Percentiles rank a stretch among this genome's conserved stretches.
Evolutionary conservation across 1,284 basidiomycete species (phyloP).

Genomic region (Rhodotorula mucilaginosa): DNA sequence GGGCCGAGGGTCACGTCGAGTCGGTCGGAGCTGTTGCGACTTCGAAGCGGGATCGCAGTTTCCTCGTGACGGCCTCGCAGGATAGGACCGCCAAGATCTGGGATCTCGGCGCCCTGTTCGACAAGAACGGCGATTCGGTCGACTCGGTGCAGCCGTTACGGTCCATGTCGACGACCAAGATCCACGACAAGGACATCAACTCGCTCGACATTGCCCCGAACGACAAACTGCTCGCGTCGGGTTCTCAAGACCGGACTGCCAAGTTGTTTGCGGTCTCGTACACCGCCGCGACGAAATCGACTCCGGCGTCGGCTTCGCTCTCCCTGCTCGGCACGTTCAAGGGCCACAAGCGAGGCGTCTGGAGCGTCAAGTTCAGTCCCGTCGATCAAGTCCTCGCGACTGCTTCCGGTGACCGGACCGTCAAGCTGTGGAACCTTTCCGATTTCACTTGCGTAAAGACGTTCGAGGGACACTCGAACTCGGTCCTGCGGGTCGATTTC

Average conservation of each 20-base stretch:
- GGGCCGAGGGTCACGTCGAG: slow-evolving; percentile 92
- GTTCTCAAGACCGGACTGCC: slow-evolving; percentile 92
- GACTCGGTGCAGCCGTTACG: slow-evolving; percentile 53
- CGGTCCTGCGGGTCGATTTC: slow-evolving; percentile 90
- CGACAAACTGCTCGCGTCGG: slow-evolving; percentile 82
- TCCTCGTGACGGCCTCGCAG: slow-evolving; percentile 91
- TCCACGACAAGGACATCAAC: slow-evolving; percentile 99
- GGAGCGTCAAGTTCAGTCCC: slow-evolving; percentile 84
- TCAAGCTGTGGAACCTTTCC: slow-evolving; percentile 89
- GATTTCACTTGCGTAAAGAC: slow-evolving; percentile 91
- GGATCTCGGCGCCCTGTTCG: slow-evolving; percentile 67
- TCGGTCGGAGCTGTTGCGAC: slow-evolving; percentile 87
- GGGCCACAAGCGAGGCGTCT: slow-evolving; percentile 95
- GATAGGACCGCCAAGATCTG: slow-evolving; percentile 98
- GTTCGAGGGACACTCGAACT: slow-evolving; percentile 95
- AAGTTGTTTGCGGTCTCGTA: slow-evolving; percentile 77
- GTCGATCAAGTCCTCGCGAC: slow-evolving; percentile 84
- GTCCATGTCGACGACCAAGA: slow-evolving; percentile 75
- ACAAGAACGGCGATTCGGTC: slow-evolving; percentile 33
- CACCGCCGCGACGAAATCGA: slow-evolving; percentile 31
- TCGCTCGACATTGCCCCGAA: slow-evolving; percentile 90
- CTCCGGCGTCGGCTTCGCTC: slow-evolving; percentile 61
- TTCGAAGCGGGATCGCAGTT: slow-evolving; percentile 60
- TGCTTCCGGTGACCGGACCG: slow-evolving; percentile 89
- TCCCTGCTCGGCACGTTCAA: slow-evolving; percentile 82